Conservation (phyloP, 495 filamentous ascomycete genomes). For the Niebla homalea region DNA sequence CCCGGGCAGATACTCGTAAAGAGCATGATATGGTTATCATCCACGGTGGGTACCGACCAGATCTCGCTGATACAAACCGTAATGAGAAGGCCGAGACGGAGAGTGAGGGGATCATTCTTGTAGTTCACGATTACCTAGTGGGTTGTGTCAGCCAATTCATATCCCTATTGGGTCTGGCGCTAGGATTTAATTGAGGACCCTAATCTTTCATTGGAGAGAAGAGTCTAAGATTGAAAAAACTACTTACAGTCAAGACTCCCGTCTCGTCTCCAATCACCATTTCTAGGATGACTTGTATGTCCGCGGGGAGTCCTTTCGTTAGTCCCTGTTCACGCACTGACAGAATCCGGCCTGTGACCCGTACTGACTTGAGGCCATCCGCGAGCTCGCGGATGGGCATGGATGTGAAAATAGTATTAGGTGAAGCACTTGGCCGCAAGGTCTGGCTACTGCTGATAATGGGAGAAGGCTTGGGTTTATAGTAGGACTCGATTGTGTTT, state of each 20-base stretch:
- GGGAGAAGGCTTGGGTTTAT: slow-evolving; percentile 20
- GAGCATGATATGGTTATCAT: slow-evolving; percentile 16
- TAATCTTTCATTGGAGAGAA: no score
- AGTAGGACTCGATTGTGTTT: slow-evolving; percentile 44
- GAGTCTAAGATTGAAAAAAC: not conserved
- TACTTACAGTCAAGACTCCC: slow-evolving; percentile 38
- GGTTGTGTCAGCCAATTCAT: no score
- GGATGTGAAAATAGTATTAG: slow-evolving; percentile 38
- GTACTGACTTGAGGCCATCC: slow-evolving; percentile 36
- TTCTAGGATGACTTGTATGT: slow-evolving; percentile 32
- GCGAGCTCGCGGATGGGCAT: slow-evolving; percentile 36
- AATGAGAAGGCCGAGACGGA: slow-evolving; percentile 17
- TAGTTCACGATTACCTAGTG: no score
- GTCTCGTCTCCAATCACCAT: slow-evolving; percentile 45
- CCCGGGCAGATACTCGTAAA: slow-evolving; percentile 33
- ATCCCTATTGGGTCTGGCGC: no score
- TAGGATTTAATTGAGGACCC: no score
- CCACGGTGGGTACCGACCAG: not conserved
- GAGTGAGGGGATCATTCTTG: not conserved
- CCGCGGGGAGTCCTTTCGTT: slow-evolving; percentile 25
- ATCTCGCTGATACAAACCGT: slow-evolving; percentile 12
- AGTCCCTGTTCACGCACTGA: slow-evolving; percentile 28
- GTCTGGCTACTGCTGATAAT: slow-evolving; percentile 39
- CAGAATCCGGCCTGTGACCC: slow-evolving; percentile 44
- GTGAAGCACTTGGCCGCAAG: slow-evolving; percentile 35